Evolutionary conservation across 805 yeast species (phyloP), one percentile per base, ranked within the genome.

Genomic region (Pichia thaimueangensis): DNA sequence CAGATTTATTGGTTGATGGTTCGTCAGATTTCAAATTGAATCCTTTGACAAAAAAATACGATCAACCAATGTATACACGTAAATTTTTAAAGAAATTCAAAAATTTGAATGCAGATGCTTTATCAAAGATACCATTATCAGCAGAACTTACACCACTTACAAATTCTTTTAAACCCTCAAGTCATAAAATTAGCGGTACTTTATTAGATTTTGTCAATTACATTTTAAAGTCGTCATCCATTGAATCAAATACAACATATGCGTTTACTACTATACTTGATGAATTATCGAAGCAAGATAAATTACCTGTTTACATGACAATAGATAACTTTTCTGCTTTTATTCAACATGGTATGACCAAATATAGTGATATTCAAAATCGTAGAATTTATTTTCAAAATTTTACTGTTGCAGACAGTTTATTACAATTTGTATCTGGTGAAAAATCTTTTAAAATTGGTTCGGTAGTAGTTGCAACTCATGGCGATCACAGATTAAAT

Each of bases 11-110:
- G 19, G 67, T 78, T n/a, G 78, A 84, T 50, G 97, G 96, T 41
- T 67, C 84, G 20, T 71, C 68, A 42, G 94, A 85, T 60, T 85
- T 78, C 55, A 69, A 73, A 47, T 73, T 60, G 48, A 82, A 80
- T 60, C 61, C 66, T 22, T 63, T 64, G 33, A 56, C 73, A 23
- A 59, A 64, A 19, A 51, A 67, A 32, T 83, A 79, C 59, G 82
- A 77, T 38, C 96, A 88, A 63, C 95, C 91, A 45, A 82, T 83
- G 91, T 75, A 69, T 56, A 64, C 83, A 39, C 77, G 78, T 55
- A 70, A 72, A 37, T 70, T 86, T 58, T 57, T 86, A 47, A 65
- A 68, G 47, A 78, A 76, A 57, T 62, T 77, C 29, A 56, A 63
- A 35, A 64, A 64, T 38, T 72, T 71, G 11, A 82, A 82, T 51